phyloP scores from a whole-genome alignment of 1,139 yeast species.

The Diutina pseudorugosa region DNA sequence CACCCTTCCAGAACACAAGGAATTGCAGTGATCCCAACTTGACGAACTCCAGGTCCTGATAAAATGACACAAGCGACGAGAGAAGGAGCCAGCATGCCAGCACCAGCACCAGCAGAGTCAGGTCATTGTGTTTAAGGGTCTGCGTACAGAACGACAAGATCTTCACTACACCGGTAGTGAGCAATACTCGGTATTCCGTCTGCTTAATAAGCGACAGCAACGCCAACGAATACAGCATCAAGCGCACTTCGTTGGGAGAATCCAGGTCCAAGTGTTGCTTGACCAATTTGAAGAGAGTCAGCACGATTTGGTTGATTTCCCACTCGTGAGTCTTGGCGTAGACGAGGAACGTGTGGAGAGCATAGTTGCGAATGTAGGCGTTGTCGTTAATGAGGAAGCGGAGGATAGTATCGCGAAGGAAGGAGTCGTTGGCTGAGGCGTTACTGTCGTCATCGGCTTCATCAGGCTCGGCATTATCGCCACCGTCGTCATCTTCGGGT shows the following conservation, averaged over 20 bases:
- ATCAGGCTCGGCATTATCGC: not conserved
- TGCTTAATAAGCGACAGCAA: conserved; percentile 28
- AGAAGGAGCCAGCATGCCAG: conserved; percentile 55
- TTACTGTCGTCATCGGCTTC: conserved; percentile 8
- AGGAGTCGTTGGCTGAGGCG: conserved; percentile 4
- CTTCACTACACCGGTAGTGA: conserved; percentile 29
- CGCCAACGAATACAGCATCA: conserved; percentile 24
- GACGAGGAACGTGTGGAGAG: conserved; percentile 20
- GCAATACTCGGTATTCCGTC: conserved; percentile 25
- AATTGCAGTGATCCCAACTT: conserved; percentile 66
- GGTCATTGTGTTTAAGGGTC: conserved; percentile 24
- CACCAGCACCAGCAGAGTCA: conserved; percentile 4
- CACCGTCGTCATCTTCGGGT: conserved; percentile 6
- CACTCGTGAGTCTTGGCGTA: conserved; percentile 22
- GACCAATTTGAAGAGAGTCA: conserved; percentile 21
- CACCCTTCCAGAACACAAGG: conserved; percentile 67
- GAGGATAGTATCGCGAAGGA: conserved; percentile 19
- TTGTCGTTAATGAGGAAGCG: conserved; percentile 22
- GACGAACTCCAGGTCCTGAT: conserved; percentile 45
- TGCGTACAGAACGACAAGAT: conserved; percentile 38
- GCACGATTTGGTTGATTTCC: conserved; percentile 25
- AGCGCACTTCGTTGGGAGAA: conserved; percentile 11
- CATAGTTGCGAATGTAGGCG: conserved; percentile 24
- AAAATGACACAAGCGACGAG: conserved; percentile 58
- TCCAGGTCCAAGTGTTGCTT: conserved; percentile 13